Base-by-base conservation (phyloP, 1,139 yeast species). In the Debaryomycetaceae sp. region DNA sequence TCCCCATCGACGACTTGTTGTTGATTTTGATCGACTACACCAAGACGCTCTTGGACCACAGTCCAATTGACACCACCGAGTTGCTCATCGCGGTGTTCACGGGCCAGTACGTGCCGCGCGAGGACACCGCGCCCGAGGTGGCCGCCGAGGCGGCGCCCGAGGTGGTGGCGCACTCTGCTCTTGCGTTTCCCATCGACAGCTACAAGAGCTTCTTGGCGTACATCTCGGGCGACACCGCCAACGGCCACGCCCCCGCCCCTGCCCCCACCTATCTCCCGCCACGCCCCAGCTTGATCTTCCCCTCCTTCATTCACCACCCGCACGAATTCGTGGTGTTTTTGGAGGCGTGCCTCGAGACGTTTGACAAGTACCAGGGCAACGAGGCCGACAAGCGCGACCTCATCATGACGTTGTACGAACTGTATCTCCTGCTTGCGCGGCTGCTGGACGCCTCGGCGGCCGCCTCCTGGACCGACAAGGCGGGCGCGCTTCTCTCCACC, bases 291-390 rank as follows among this genome's bases (percentile, higher is more conserved):
- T 65, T 91, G 25, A 84, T 91, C 2, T 93, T 88, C 50, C 78
- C 94, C 2, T 78, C 94, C 2, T 93, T 91, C 52, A 76, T 84
- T 11, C 76, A 81, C 45, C 86, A 83, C 49, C 88, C 94, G 0
- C 75, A 80, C 47, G 93, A 89, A 47, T 89, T 91, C 66, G 94
- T 89, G 13, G 83, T 85, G n/a, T 89, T 93, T 43, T 58, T 91
- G 34, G 98, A 91, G 50, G 96, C 97, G 0, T 86, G 96, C 46
- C 61, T 88, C 12, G 86, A 82, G 43, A 71, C 84, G 6, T 84
- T 84, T 50, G 89, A 83, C 37, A 71, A 68, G 38, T 83, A 78
- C 48, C 91, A 83, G 38, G 94, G 93, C 0, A 72, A 77, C 36
- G 61, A 63, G 13, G 71, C 72, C 40, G 95, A 86, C 45, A 75